Evolutionary conservation across 331 rosid genomes (phyloP), one percentile per base, ranked within the genome.

Genomic region (Phaseolus coccineus): DNA sequence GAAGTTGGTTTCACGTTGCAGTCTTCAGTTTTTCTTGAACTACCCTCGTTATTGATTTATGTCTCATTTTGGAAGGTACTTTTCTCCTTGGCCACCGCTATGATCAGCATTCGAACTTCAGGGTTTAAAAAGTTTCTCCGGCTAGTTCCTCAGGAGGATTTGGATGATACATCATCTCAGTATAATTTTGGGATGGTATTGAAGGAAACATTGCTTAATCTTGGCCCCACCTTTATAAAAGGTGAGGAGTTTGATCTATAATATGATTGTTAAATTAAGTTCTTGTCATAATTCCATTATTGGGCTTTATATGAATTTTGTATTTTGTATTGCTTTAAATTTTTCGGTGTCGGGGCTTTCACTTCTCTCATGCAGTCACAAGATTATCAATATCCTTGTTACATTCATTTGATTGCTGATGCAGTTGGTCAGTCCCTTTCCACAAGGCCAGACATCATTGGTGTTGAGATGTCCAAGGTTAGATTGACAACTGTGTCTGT

Each of bases 351-450:
- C 19, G 80, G 83, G 74, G 62, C 70, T 82, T 82, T 77, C 82
- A 73, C 56, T 80, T 89, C 82, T 81, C 42, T 77, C 69, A 73
- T 76, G 84, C 83, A 85, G 82, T 88, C 80, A 57, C 79, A 84
- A 74, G 70, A 77, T 87, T 77, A 74, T 79, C 83, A 78, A 81
- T 82, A 66, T 90, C 76, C 84, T 87, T 83, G 87, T 89, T 82
- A 88, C 88, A 82, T 88, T 85, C 77, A 35, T 86, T 87, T 94
- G 83, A 87, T 90, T 88, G 84, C 76, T 87, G 85, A 81, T 91
- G 96, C 97, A 95, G 98, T 92, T 89, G 97, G 98, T 73, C 98
- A 92, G 89, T 91, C 97, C 71, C 96, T 95, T 85, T 90, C 99
- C 73, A 95, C 99, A 79, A 91, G 99, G 84, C 99, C 97, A 27